Base-by-base conservation (phyloP, 306 rosid genomes). In the Casuarina glauca region DNA sequence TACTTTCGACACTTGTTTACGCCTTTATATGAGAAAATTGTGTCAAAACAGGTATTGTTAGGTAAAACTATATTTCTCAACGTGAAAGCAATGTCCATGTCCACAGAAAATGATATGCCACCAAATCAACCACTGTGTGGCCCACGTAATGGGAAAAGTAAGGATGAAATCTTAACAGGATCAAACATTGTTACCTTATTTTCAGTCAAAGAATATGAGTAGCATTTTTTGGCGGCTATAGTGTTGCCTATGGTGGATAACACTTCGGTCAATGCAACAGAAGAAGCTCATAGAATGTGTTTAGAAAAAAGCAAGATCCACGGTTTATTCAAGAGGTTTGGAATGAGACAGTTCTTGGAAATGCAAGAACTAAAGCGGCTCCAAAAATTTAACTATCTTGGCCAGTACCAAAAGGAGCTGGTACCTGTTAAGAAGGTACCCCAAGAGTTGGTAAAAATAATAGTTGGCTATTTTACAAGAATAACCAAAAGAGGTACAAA, bases 61-160 rank as follows among this genome's bases (percentile, higher is more conserved):
- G 99, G 98, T 86, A 93, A 96, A 41, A 93, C 91, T 5, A 96
- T 85, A 63, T 98, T 93, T 83, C 97, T 87, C 77, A 96, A 76
- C 58, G 97, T 98, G 64, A 96, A 98, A 74, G 99, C 96, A 8
- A 96, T 87, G 79, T 91, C 98, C 97, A 96, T 88, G 76, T 90
- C 91, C 48, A 96, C 99, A 16, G 85, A 76, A 69, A 96, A 96
- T 16, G 99, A 91, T 74, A 96, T 85, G 84, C 96, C 90, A 67
- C 99, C 99, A 74, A 96, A 93, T 35, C 98, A 98, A 3, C 99
- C 98, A 16, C 99, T 93, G 70, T 96, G 93, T 35, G 99, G 98
- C 44, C 99, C 99, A 2, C 99, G 96, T 80, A 26, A 26, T 26
- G 32, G 32, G 32, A 26, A 26, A 26, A 26, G 32, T 26, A 26